Evolutionary conservation across 192 early-diverging fungal genomes (phyloP), one percentile per base, ranked within the genome.

Genomic region (Umbelopsis ramanniana): DNA sequence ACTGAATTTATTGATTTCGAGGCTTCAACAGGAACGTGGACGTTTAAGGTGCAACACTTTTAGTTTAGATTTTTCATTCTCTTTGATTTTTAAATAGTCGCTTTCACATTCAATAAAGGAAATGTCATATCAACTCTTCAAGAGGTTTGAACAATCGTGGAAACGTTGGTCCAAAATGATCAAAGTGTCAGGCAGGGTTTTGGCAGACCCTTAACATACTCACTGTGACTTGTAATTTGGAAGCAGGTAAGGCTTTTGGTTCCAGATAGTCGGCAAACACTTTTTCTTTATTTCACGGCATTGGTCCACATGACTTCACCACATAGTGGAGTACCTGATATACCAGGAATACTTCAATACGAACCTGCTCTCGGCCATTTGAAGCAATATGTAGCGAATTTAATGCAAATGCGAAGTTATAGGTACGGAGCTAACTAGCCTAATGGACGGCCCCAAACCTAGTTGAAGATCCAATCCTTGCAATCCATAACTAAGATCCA

Each of bases 1-100:
- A 97, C 94, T 1, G 81, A 87, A 52, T 96, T 97, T 79, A 76
- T 95, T 21, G 89, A 87, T 45, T 99, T 88, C 77, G 79, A 87
- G 46, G 72, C 86, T 48, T 76, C 83, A 11, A 88, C 89, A 17
- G 95, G 96, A 22, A 86, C 84, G 0, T 99, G 98, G 98, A 89
- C 81, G n/a, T 99, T 99, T 82, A 75, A 85, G 17, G 97, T 99
- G 9, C 85, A 95, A 69, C 92, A 95, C 73, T 93, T 93, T 76
- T 92, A 78, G 63, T 46, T 35, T 33, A 35, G 54, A 71, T 35
- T 19, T 9, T 48, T 48, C 55, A 29, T 0, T 19, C 33, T 35
- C 26, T 63, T 57, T 37, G 7, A 2, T 63, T 37, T 63, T 29
- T 37, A 37, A 63, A 35, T 35, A 37, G 33, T 35, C 19, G 26